Evolutionary conservation across 2,329 filamentous ascomycete species (phyloP).

Genomic region (Periconia sp.): DNA sequence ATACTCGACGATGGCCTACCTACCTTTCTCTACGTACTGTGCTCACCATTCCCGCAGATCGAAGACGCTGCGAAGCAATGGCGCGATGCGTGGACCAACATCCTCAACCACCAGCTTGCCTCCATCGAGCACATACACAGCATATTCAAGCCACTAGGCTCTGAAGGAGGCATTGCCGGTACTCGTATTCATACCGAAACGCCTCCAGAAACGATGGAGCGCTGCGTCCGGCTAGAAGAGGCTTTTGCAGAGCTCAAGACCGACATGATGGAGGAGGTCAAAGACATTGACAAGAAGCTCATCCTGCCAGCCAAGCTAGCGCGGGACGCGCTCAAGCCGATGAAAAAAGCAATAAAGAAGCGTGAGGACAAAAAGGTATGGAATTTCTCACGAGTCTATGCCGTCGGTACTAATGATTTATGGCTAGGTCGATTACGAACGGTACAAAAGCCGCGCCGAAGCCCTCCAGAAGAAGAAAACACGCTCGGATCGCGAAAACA

Average conservation of each 20-base stretch:
- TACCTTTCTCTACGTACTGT: background rate
- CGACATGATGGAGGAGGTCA: constrained; percentile 75
- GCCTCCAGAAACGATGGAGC: constrained; percentile 66
- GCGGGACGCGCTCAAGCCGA: constrained; percentile 70
- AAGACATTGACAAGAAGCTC: constrained; percentile 72
- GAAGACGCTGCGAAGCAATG: constrained; percentile 77
- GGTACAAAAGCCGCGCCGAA: constrained; percentile 73
- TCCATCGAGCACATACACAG: constrained; percentile 71
- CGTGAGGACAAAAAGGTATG: constrained; percentile 75
- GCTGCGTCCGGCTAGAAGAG: constrained; percentile 68
- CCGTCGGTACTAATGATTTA: no score
- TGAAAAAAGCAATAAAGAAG: constrained; percentile 85
- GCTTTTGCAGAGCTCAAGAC: constrained; percentile 73
- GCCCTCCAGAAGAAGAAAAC: constrained; percentile 72
- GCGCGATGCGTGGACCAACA: constrained; percentile 78
- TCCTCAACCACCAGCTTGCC: constrained; percentile 72
- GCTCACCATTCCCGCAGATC: constrained; percentile 61
- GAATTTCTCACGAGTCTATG: background rate
- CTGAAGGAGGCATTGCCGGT: constrained; percentile 60
- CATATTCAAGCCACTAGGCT: constrained; percentile 78
- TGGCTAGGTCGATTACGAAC: constrained; percentile 77
- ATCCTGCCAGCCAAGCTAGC: constrained; percentile 73
- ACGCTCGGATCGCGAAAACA: constrained; percentile 75
- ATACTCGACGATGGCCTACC: background rate
- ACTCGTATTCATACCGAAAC: constrained; percentile 64